Base-by-base conservation (phyloP, 208 protist species). In the Trypanosoma rangeli region DNA sequence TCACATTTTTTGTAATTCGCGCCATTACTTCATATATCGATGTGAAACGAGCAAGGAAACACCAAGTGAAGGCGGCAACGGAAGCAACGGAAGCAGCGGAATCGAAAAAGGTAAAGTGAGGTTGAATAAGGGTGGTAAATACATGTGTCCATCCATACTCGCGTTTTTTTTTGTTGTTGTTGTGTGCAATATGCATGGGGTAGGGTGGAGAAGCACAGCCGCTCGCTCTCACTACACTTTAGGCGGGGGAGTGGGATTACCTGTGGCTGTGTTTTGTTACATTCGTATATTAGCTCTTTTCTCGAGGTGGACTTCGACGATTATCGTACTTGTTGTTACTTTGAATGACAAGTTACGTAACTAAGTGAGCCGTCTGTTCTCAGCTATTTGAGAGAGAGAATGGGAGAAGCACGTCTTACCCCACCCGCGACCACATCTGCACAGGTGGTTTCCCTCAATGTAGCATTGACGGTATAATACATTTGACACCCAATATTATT, bases 1-100 rank as follows among this genome's bases (percentile, higher is more conserved):
- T 53, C 10, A 24, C 71, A 22, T 20, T 72, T 3, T 87, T 87
- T 62, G 48, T 81, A 0, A 68, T 88, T 52, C 84, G 84, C 62
- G 64, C 87, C 18, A 55, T 86, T 50, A 80, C 69, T 0, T 77
- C 73, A n/a, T 68, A 71, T 28, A 42, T 73, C 28, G 81, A 92
- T 54, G 67, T 78, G 5, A 80, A 74, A 22, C 64, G 33, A 18
- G 49, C 26, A 49, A 66, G 31, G 0, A 73, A 73, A 16, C 16
- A 31, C 18, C 62, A 72, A 50, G 12, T 42, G 13, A 26, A 59
- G n/a, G 0, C 61, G 26, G 24, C 39, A 18, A 20, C 33, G 18
- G 50, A 33, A 22, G 39, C 39, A 18, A 20, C 33, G 18, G 50
- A 33, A 22, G 39, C 9, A 22, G 56, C 24, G 20, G 42, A 59